Conservation (phyloP, 305 asterid genomes). For the Coffea humblotiana region DNA sequence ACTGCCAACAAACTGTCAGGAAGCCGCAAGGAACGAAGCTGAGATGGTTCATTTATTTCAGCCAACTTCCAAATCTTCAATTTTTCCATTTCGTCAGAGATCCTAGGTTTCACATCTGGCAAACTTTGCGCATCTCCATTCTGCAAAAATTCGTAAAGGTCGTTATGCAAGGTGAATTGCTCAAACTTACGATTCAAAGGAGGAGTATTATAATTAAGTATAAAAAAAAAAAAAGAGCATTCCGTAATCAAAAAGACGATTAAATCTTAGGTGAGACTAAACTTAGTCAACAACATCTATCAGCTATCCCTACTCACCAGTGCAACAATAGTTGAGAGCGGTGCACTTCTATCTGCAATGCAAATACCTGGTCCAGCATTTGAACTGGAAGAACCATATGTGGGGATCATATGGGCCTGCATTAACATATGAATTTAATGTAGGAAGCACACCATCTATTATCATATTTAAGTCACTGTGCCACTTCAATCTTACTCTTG, state of each 20-base stretch:
- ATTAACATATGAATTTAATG: neutral
- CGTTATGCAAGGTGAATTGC: neutral
- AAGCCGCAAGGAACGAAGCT: conserved; percentile 54
- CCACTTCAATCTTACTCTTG: conserved; percentile 37
- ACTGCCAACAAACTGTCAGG: conserved; percentile 50
- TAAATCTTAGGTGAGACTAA: neutral
- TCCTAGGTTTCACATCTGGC: conserved; percentile 45
- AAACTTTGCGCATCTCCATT: conserved; percentile 46
- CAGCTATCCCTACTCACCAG: conserved; percentile 34
- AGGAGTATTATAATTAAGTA: neutral
- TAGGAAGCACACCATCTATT: neutral
- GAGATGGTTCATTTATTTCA: conserved; percentile 58
- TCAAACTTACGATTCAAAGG: neutral
- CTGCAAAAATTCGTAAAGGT: conserved; percentile 31
- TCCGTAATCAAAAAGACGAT: neutral
- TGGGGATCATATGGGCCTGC: conserved; percentile 45
- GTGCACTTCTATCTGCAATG: conserved; percentile 40
- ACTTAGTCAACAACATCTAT: neutral
- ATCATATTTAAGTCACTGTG: neutral
- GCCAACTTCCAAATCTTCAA: conserved; percentile 54
- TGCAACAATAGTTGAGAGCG: conserved; percentile 32
- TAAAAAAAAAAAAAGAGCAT: too few species aligned
- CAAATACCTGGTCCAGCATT: conserved; percentile 36
- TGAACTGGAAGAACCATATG: conserved; percentile 48
- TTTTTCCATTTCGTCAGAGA: conserved; percentile 47